phyloP scores from a whole-genome alignment of 345 rosid genomes.

The Acer yangbiense region DNA sequence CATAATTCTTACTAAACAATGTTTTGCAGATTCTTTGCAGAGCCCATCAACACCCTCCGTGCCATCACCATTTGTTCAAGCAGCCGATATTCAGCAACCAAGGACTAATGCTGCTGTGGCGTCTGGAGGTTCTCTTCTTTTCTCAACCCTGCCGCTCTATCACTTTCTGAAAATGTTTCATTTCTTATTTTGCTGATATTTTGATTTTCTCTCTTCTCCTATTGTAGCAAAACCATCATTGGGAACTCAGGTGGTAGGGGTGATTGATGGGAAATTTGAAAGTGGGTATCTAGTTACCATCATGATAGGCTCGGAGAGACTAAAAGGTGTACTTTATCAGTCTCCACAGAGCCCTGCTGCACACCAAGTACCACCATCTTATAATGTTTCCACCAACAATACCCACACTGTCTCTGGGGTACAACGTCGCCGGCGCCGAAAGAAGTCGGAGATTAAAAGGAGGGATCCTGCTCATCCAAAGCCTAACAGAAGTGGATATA shows the following conservation, averaged over 20 bases:
- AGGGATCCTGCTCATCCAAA: constrained; percentile 97
- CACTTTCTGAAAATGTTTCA: background rate
- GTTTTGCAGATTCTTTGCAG: constrained; percentile 53
- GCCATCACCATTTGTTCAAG: constrained; percentile 47
- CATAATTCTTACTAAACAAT: background rate
- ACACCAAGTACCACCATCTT: constrained; percentile 36
- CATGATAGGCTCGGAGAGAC: constrained; percentile 70
- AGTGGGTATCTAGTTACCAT: constrained; percentile 90
- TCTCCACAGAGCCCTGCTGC: constrained; percentile 39
- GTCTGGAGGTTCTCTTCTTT: constrained; percentile 48
- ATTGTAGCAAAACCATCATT: constrained; percentile 37
- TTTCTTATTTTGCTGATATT: background rate
- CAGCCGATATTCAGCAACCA: constrained; percentile 48
- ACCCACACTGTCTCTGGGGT: constrained; percentile 33
- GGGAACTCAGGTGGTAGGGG: constrained; percentile 65
- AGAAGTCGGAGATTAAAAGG: constrained; percentile 83
- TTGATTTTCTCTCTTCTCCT: background rate
- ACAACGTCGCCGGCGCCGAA: constrained; percentile 82
- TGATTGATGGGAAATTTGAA: constrained; percentile 91
- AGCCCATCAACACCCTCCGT: constrained; percentile 34
- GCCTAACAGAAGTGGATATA: constrained; percentile 90
- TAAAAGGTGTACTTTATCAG: constrained; percentile 83
- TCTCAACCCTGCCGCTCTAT: background rate
- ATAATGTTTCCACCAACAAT: constrained; percentile 27
- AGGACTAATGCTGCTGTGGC: constrained; percentile 37